Base-by-base conservation (phyloP, 495 filamentous ascomycete species). In the Annulohypoxylon moriforme region DNA sequence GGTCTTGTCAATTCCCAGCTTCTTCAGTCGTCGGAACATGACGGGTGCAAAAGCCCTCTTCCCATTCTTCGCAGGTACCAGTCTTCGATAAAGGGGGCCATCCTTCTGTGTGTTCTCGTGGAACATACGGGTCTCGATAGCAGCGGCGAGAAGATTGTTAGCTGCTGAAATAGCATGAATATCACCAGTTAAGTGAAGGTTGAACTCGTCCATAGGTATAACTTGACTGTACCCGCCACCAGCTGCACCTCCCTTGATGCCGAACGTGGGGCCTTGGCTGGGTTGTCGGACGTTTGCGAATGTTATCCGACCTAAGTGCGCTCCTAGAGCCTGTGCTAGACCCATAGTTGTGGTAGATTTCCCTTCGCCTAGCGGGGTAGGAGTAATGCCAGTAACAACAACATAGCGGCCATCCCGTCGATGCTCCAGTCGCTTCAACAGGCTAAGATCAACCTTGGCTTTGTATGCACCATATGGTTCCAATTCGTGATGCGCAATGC, bases 201-300 rank as follows among this genome's bases (percentile, higher is more conserved):
- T 99, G 85, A 99, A 99, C 79, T 99, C 96, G 71, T 99, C 96
- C 96, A 99, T 99, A 58, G 96, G 96, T 72, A 99, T 98, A 75
- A 98, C 96, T 80, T 99, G 96, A 79, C 93, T 96, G 85, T 97
- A 99, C 14, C 96, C 96, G 71, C 96, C 96, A 75, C 96, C 96
- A 63, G 96, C 96, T 58, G 96, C 96, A 69, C 96, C 96, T 47
- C 96, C 96, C 83, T 99, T 99, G 85, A 99, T 98, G 75, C 96
- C 96, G 76, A 99, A 99, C 0, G 96, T 99, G 57, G 96, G 96
- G 9, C 96, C 96, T 84, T 98, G 96, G 75, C 93, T 96, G 29
- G 96, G 96, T 81, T 99, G 96, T 52, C 96, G 89, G 57, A 99
- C 96, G 74, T 99, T 99, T 79, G 96, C 95, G 75, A 99, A 98